A percentile compares a stretch with the other conserved stretches of the same genome.
phyloP scores from a whole-genome alignment of 2,329 filamentous ascomycete species.

The Talaromyces amestolkiae region DNA sequence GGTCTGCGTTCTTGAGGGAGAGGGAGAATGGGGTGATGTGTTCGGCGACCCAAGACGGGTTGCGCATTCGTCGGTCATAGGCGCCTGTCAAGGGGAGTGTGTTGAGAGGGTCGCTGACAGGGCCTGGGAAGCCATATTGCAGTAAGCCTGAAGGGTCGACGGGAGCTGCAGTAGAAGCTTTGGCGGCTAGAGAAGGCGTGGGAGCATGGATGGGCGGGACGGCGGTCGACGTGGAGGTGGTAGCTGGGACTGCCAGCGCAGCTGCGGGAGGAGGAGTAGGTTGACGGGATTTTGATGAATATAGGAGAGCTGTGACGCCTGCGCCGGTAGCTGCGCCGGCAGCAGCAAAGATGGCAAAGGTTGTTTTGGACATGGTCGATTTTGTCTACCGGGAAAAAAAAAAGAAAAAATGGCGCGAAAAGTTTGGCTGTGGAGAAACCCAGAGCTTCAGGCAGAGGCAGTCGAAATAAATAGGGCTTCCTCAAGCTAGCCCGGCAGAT shows the following conservation, averaged over 20 bases:
- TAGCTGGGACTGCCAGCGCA: constrained; percentile 28
- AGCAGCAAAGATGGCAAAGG: constrained; percentile 71
- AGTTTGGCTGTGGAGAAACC: background rate
- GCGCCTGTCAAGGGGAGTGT: constrained; percentile 77
- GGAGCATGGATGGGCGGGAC: constrained; percentile 32
- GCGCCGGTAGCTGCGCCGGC: constrained; percentile 74
- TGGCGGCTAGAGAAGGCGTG: constrained; percentile 28
- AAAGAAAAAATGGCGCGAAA: background rate
- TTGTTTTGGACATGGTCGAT: constrained; percentile 71
- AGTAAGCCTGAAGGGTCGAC: constrained; percentile 76
- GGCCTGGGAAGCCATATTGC: constrained; percentile 89
- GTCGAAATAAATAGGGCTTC: background rate
- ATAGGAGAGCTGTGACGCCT: constrained; percentile 66
- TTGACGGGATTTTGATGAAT: constrained; percentile 60
- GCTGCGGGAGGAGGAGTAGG: constrained; percentile 36
- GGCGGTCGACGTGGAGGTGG: constrained; percentile 39
- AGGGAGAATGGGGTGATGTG: constrained; percentile 92
- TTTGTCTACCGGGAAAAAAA: background rate
- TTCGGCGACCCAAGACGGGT: constrained; percentile 92
- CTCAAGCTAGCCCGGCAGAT: background rate
- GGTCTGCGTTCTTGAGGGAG: constrained; percentile 70
- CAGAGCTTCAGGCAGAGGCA: background rate
- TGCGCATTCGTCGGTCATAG: constrained; percentile 86
- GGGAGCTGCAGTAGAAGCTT: constrained; percentile 38
- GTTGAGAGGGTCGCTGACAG: constrained; percentile 75